Evolutionary conservation across 2,329 filamentous ascomycete genomes (phyloP).

Genomic region (Teratosphaeria destructans): DNA sequence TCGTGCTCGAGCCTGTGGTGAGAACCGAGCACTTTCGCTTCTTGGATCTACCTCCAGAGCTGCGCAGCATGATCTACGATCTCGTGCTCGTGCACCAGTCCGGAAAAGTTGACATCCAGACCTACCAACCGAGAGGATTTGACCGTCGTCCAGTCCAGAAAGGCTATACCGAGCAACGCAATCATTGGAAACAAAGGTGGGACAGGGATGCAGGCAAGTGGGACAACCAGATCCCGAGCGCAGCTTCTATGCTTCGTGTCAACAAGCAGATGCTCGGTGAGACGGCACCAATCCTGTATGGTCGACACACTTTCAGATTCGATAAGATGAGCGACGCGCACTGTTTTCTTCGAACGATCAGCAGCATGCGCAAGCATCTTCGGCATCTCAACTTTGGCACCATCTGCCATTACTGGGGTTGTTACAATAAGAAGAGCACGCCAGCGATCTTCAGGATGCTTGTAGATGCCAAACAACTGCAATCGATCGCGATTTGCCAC

Average conservation of each 20-base stretch:
- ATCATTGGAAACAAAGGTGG: background rate
- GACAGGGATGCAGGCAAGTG: slow-evolving; percentile 3
- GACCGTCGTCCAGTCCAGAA: slow-evolving; percentile 1
- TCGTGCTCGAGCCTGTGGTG: slow-evolving; percentile 8
- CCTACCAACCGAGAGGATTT: slow-evolving; percentile 1
- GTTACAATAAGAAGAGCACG: background rate
- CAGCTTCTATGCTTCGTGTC: slow-evolving; percentile 5
- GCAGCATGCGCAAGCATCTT: slow-evolving; percentile 3
- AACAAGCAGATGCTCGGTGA: slow-evolving; percentile 10
- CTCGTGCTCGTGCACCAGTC: slow-evolving; percentile 3
- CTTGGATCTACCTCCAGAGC: slow-evolving; percentile 12
- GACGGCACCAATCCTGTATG: slow-evolving; percentile 5
- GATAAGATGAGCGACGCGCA: background rate
- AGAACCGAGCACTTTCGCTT: slow-evolving; percentile 8
- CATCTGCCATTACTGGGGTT: background rate
- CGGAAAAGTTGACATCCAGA: background rate
- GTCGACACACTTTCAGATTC: slow-evolving; percentile 2
- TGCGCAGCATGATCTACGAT: slow-evolving; percentile 8
- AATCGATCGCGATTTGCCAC: background rate
- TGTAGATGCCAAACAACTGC: background rate
- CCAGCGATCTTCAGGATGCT: background rate
- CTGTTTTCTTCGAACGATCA: background rate
- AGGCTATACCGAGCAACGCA: background rate
- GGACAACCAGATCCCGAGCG: slow-evolving; percentile 1
- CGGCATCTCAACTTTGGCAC: background rate